These are phyloP conservation scores for Acrocalymma vagum DNA, from an alignment of 2,329 filamentous ascomycete genomes.

Conservation along the genomic window DNA sequence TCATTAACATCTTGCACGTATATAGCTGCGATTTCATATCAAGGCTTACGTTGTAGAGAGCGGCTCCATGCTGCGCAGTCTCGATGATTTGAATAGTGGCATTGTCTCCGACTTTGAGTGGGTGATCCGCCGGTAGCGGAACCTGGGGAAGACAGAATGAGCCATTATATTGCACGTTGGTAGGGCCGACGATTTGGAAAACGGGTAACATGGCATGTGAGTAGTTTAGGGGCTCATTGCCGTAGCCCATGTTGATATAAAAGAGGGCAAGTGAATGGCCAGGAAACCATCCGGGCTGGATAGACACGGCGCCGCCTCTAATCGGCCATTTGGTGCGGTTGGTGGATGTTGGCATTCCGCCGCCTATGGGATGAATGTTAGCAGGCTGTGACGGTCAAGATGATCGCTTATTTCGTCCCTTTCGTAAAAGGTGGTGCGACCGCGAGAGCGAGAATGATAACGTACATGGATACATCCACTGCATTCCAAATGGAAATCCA, in stretches of 20 bases:
- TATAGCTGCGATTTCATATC: not conserved
- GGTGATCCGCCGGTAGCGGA: constrained; percentile 76
- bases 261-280: constrained; percentile 84
- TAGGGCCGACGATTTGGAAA: constrained; percentile 84
- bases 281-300: constrained; percentile 96
- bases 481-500: constrained; percentile 84
- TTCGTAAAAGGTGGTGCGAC: not conserved
- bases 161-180: constrained; percentile 84
- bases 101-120: constrained; percentile 80
- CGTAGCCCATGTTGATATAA: constrained; percentile 91
- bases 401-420: constrained; percentile 1
- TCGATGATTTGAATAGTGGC: constrained; percentile 92
- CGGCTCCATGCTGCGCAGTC: constrained; percentile 81
- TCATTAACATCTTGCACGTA: not conserved
- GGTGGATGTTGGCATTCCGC: constrained; percentile 76
- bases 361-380: constrained; percentile 65
- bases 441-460: constrained; percentile 23
- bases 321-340: constrained; percentile 96
- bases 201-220: constrained; percentile 81
- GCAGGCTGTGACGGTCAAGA: constrained; percentile 17
- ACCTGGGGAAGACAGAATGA: constrained; percentile 91
- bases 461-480: constrained; percentile 96
- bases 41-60: constrained; percentile 76
- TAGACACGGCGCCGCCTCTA: constrained; percentile 82
- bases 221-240: constrained; percentile 85